Evolutionary conservation across 2,329 filamentous ascomycete genomes (phyloP), one percentile per base, ranked within the genome.

Genomic region (Aspergillus persii): DNA sequence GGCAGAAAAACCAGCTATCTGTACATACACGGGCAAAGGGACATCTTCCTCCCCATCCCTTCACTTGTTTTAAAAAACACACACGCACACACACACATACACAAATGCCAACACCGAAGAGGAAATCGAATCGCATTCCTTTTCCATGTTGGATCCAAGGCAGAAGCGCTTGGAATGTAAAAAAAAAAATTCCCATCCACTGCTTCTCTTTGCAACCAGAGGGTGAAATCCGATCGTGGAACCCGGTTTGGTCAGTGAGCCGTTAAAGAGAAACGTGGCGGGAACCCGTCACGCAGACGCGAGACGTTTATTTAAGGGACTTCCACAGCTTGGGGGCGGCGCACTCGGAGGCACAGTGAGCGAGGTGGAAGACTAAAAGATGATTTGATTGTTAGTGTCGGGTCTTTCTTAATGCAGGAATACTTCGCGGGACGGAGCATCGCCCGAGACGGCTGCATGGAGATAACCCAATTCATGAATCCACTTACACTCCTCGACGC

Each of bases 271-370:
- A 58, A 62, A 58, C 49, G 58, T 53, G 58, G 60, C 39, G 56
- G 60, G 60, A 61, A 59, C 58, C 18, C 54, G 53, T 52, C 57
- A 57, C 41, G 18, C 18, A 47, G 52, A 33, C 29, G 46, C 36
- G 63, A 69, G 59, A 64, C 61, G 56, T 81, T 85, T 96, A 98
- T 86, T 94, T 96, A 77, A 98, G 90, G 80, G 88, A 83, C 67
- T 88, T 86, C 87, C 92, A 99, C 73, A 99, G 89, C 88, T 96
- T 97, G 73, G 94, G 93, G 57, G 95, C 95, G 64, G 95, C 94
- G 78, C 95, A 99, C 76, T 89, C 83, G 72, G 86, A 91, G 65
- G 94, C 92, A 83, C 95, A 99, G 85, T 98, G 95, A 71, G 91
- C 89, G 71, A 99, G 91, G 81, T 99, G 94, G 90, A 99, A 99